Evolutionary conservation across 805 yeast species (phyloP).

Genomic region (Sugiyamaella mastotermitis): DNA sequence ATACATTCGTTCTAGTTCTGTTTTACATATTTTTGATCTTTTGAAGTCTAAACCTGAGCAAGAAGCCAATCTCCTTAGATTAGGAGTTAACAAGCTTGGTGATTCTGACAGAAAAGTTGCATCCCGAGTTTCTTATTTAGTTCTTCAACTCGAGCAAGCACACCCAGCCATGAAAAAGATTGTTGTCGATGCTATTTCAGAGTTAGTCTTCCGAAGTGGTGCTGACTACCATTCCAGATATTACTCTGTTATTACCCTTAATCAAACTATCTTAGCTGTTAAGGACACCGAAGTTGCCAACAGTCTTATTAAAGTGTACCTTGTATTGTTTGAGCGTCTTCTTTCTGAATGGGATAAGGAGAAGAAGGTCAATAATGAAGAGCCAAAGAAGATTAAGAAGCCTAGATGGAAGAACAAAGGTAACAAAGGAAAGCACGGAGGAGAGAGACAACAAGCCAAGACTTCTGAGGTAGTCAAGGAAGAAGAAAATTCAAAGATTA

Average conservation of each 20-base stretch:
- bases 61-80: slow-evolving; percentile 80
- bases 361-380: slow-evolving; percentile 30
- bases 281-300: slow-evolving; percentile 80
- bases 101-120: slow-evolving; percentile 87
- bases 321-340: slow-evolving; percentile 77
- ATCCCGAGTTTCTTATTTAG: slow-evolving; percentile 76
- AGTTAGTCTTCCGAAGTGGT: slow-evolving; percentile 66
- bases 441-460: slow-evolving; percentile 26
- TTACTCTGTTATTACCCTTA: slow-evolving; percentile 80
- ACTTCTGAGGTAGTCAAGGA: slow-evolving; percentile 34
- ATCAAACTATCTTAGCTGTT: slow-evolving; percentile 84
- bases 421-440: slow-evolving; percentile 81
- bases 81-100: slow-evolving; percentile 92
- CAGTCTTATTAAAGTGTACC: slow-evolving; percentile 73
- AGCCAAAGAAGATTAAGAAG: slow-evolving; percentile 43
- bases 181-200: slow-evolving; percentile 72
- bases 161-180: slow-evolving; percentile 95
- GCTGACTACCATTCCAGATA: slow-evolving; percentile 80
- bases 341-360: slow-evolving; percentile 59
- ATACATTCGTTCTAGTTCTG: slow-evolving; percentile 74
- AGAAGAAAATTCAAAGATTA: slow-evolving; percentile 78
- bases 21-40: slow-evolving; percentile 72
- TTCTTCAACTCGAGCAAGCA: slow-evolving; percentile 74
- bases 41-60: slow-evolving; percentile 90
- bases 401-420: slow-evolving; percentile 65